Conservation (phyloP, 257 asterid species). For the Eucommia ulmoides region DNA sequence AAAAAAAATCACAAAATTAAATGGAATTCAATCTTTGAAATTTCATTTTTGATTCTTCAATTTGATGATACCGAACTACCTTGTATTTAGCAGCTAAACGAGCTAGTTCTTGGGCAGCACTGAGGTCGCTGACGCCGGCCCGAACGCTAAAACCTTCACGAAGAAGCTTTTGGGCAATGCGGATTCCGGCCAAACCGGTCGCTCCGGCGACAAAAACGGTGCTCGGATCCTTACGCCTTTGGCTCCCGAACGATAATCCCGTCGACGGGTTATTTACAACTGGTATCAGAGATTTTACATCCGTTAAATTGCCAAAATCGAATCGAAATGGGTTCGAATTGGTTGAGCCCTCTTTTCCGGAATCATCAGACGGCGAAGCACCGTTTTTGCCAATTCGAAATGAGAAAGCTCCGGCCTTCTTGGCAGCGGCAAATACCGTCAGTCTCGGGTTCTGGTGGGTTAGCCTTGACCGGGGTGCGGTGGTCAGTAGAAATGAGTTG, state of each 20-base stretch:
- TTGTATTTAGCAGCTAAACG: constrained; percentile 63
- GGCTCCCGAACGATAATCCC: constrained; percentile 38
- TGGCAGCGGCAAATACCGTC: constrained; percentile 32
- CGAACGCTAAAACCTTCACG: constrained; percentile 82
- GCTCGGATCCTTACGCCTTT: constrained; percentile 65
- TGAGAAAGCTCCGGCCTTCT: constrained; percentile 10
- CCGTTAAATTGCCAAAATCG: constrained; percentile 48
- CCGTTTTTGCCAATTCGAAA: constrained; percentile 20
- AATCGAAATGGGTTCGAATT: constrained; percentile 48
- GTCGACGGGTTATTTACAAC: constrained; percentile 31
- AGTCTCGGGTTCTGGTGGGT: constrained; percentile 22
- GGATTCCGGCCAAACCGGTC: constrained; percentile 73
- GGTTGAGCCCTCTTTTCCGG: constrained; percentile 11
- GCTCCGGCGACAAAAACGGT: constrained; percentile 94
- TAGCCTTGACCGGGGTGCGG: constrained; percentile 38
- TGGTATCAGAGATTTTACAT: constrained; percentile 55
- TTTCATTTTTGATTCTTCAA: too few relatives aligned
- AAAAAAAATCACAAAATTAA: background rate
- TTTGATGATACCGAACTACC: too few relatives aligned
- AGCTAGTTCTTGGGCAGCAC: constrained; percentile 86
- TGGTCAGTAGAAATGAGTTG: constrained; percentile 46
- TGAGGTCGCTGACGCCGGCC: constrained; percentile 86
- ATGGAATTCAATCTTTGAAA: too few relatives aligned
- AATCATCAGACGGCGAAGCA: constrained; percentile 17
- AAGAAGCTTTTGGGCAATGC: constrained; percentile 73